Conservation (phyloP, 768 basidiomycete genomes). For the Mycena leptocephala region DNA sequence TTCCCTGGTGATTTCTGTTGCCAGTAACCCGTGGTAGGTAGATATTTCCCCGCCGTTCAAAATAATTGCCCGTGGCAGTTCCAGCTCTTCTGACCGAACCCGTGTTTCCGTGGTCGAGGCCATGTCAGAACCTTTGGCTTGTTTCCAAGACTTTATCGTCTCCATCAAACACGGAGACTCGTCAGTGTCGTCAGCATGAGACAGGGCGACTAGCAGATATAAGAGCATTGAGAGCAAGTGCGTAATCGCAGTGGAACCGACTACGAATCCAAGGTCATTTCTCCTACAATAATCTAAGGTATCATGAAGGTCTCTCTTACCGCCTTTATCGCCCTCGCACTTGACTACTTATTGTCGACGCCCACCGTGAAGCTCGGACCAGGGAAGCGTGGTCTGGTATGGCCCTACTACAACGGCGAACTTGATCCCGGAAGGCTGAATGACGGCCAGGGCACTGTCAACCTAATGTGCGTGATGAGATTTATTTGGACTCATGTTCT, state of each 20-base stretch:
- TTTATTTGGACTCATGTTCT: neutral
- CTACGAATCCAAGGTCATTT: neutral
- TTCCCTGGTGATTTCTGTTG: no score
- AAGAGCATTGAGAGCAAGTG: neutral
- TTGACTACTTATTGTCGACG: neutral
- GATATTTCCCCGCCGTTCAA: neutral
- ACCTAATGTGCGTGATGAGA: slow-evolving; percentile 12
- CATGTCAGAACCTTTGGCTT: slow-evolving; percentile 2
- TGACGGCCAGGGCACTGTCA: slow-evolving; percentile 22
- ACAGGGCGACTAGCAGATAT: neutral
- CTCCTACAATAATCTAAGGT: slow-evolving; percentile 3
- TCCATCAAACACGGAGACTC: neutral
- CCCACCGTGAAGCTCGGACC: slow-evolving; percentile 12
- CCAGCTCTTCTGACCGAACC: neutral
- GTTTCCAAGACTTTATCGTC: slow-evolving; percentile 4
- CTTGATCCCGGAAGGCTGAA: slow-evolving; percentile 16
- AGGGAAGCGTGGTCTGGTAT: slow-evolving; percentile 26
- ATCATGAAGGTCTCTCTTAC: slow-evolving; percentile 18
- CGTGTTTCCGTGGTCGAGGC: neutral
- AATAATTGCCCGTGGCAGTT: neutral
- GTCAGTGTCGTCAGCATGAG: neutral
- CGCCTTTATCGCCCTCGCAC: slow-evolving; percentile 14
- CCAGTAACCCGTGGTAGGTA: neutral
- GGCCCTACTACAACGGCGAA: slow-evolving; percentile 25
- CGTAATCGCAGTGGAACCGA: neutral